Conservation (phyloP, 1,284 basidiomycete species). For the Mrakiaceae sp. region DNA sequence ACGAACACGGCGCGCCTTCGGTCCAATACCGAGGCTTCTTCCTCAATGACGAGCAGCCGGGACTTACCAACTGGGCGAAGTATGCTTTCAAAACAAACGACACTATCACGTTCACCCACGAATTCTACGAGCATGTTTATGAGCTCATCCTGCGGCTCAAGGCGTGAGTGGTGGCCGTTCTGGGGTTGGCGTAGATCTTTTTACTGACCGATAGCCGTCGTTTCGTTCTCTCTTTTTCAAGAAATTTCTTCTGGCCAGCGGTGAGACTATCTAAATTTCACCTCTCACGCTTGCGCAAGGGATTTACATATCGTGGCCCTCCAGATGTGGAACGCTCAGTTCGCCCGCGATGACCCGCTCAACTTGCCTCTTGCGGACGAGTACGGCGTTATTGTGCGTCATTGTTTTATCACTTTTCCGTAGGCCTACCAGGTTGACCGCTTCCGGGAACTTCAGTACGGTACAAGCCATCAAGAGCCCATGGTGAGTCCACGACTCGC, state of each 20-base stretch:
- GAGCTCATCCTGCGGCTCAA: slow-evolving; percentile 57
- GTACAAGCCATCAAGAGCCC: slow-evolving; percentile 38
- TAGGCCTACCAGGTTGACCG: not conserved
- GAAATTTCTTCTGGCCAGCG: slow-evolving; percentile 50
- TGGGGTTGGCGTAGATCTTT: too few relatives aligned
- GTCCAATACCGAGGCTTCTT: slow-evolving; percentile 56
- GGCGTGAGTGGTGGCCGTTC: slow-evolving; percentile 25
- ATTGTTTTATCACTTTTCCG: not conserved
- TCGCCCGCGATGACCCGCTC: slow-evolving; percentile 51
- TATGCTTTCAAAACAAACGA: slow-evolving; percentile 57
- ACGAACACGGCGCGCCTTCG: slow-evolving; percentile 53
- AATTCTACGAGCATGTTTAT: slow-evolving; percentile 47
- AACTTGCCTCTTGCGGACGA: slow-evolving; percentile 54
- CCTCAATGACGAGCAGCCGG: slow-evolving; percentile 54
- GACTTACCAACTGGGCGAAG: slow-evolving; percentile 44
- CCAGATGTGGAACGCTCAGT: slow-evolving; percentile 26
- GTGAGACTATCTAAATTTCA: slow-evolving; percentile 7
- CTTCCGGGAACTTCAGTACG: slow-evolving; percentile 26
- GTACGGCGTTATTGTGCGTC: slow-evolving; percentile 58
- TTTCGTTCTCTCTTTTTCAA: too few relatives aligned
- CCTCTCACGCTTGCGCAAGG: not conserved
- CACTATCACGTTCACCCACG: slow-evolving; percentile 27
- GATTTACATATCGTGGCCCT: not conserved
- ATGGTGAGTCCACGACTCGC: slow-evolving; percentile 27
- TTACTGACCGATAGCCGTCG: too few relatives aligned